Conservation (phyloP, 2,329 filamentous ascomycete genomes). For the Fusarium sp. region DNA sequence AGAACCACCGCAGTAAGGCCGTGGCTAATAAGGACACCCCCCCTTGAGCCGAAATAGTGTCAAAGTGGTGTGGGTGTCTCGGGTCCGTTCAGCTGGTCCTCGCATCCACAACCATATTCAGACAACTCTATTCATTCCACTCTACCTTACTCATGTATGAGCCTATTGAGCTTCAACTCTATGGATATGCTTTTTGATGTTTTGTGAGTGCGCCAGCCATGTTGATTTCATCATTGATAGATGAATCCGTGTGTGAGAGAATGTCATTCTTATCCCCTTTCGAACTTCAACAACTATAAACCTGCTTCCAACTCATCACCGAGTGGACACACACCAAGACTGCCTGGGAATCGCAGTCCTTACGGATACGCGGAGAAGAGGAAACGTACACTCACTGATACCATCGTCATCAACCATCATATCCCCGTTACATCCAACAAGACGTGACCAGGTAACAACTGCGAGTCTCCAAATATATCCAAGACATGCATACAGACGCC, state of each 20-base stretch:
- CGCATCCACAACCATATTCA: constrained; percentile 34
- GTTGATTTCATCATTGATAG: neutral
- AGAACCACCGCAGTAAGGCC: constrained; percentile 51
- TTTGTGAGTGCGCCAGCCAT: constrained; percentile 17
- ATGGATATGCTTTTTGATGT: constrained; percentile 6
- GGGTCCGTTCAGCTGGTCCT: constrained; percentile 35
- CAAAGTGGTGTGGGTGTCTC: constrained; percentile 13
- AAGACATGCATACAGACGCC: constrained; percentile 14
- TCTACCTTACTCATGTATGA: constrained; percentile 32
- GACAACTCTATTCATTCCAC: constrained; percentile 32
- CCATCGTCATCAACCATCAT: constrained; percentile 14
- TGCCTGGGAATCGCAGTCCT: constrained; percentile 8
- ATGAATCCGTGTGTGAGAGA: neutral
- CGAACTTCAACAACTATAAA: neutral
- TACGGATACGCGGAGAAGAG: constrained; percentile 10
- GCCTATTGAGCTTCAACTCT: constrained; percentile 21
- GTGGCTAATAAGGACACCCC: constrained; percentile 43
- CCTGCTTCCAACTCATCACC: neutral
- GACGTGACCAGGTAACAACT: neutral
- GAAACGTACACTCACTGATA: neutral
- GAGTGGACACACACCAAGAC: neutral
- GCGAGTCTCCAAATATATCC: constrained; percentile 1
- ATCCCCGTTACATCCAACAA: constrained; percentile 12
- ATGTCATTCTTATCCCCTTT: no score
- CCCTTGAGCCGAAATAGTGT: neutral